phyloP scores from a whole-genome alignment of 106 monocot genomes.

The Vanilla planifolia region DNA sequence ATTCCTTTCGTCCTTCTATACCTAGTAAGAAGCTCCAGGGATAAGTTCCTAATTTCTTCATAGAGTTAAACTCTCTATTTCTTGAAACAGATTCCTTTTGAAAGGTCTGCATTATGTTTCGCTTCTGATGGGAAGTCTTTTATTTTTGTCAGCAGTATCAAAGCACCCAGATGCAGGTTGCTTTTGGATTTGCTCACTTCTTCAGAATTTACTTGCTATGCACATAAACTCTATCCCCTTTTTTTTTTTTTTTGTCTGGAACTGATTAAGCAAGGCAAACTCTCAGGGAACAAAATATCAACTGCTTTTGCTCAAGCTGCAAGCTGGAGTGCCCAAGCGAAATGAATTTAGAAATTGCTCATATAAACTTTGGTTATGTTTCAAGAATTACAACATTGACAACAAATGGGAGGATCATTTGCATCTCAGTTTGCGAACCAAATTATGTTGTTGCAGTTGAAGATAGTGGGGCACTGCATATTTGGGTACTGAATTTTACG shows the following conservation, averaged over 20 bases:
- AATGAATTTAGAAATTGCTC: constrained; percentile 58
- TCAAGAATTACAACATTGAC: constrained; percentile 43
- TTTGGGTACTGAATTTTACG: constrained; percentile 61
- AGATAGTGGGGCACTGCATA: constrained; percentile 56
- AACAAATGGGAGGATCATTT: constrained; percentile 30
- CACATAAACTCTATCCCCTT: neutral
- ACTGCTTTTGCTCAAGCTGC: constrained; percentile 68
- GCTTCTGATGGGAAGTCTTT: constrained; percentile 51
- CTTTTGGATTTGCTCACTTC: constrained; percentile 4
- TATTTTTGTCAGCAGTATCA: constrained; percentile 55
- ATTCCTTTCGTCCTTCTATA: neutral
- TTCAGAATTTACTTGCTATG: constrained; percentile 2
- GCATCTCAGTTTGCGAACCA: constrained; percentile 63
- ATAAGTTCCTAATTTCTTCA: neutral
- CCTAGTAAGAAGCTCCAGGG: neutral
- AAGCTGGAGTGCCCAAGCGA: constrained; percentile 24
- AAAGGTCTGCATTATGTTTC: constrained; percentile 61
- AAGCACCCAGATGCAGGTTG: constrained; percentile 87
- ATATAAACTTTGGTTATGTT: constrained; percentile 74
- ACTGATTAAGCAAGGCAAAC: constrained; percentile 13
- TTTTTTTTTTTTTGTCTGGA: neutral
- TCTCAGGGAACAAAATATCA: constrained; percentile 51
- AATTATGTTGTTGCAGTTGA: constrained; percentile 62
- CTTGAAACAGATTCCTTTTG: constrained; percentile 43
- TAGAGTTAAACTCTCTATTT: neutral